Evolutionary conservation across 1,284 basidiomycete genomes (phyloP).

Genomic region (Austroboletus novae-zelandiae): DNA sequence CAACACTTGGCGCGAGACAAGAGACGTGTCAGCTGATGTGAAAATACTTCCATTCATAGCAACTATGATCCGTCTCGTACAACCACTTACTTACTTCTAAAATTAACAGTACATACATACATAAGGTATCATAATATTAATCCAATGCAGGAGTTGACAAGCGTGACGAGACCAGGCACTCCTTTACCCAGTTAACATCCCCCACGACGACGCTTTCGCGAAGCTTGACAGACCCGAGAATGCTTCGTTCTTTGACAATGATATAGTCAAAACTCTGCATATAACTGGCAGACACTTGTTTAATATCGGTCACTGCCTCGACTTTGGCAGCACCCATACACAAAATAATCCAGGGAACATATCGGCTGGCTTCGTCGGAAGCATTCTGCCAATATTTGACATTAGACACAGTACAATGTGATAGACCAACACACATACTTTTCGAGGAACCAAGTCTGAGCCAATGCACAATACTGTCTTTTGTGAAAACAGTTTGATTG

Average conservation of each 20-base stretch:
- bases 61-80: neutral
- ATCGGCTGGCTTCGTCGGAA: conserved; percentile 29
- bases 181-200: conserved; percentile 75
- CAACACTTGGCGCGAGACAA: conserved; percentile 5
- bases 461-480: conserved; percentile 58
- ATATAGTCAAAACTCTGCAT: conserved; percentile 59
- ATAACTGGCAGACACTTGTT: conserved; percentile 31
- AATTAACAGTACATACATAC: neutral
- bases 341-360: conserved; percentile 58
- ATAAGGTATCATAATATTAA: conserved; percentile 1
- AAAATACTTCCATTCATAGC: conserved; percentile 19
- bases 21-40: conserved; percentile 6
- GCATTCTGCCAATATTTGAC: conserved; percentile 12
- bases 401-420: conserved; percentile 1
- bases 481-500: conserved; percentile 52
- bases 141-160: conserved; percentile 14
- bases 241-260: conserved; percentile 53
- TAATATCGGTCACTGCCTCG: conserved; percentile 47
- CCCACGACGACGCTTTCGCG: conserved; percentile 38
- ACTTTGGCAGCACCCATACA: conserved; percentile 73
- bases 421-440: conserved; percentile 27
- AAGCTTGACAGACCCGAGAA: conserved; percentile 27
- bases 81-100: conserved; percentile 11
- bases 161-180: conserved; percentile 60
- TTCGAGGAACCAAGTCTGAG: conserved; percentile 51